These are phyloP conservation scores for Breynia disticha DNA, from an alignment of 441 rosid genomes.

Conservation along the genomic window DNA sequence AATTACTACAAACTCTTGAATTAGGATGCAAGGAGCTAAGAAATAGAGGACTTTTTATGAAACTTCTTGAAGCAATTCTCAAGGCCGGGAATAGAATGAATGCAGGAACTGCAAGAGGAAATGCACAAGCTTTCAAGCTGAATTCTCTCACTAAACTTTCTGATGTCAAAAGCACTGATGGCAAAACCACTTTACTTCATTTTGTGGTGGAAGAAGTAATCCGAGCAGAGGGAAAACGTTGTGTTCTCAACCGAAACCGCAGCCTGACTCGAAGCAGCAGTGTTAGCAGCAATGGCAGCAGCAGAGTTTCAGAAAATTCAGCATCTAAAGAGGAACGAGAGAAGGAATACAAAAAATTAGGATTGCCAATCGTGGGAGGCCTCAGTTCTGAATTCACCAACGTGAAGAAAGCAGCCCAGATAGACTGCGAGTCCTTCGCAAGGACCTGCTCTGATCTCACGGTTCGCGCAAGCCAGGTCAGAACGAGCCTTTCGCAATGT, in stretches of 20 bases:
- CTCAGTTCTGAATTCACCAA: conserved; percentile 58
- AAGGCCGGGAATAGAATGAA: conserved; percentile 97
- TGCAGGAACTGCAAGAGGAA: conserved; percentile 85
- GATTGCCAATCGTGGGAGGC: conserved; percentile 79
- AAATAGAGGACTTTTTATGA: conserved; percentile 63
- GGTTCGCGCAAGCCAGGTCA: conserved; percentile 37
- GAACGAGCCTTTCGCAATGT: conserved; percentile 25
- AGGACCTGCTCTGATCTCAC: conserved; percentile 43
- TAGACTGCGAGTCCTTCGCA: conserved; percentile 44
- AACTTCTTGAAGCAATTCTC: conserved; percentile 81
- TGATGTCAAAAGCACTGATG: conserved; percentile 71
- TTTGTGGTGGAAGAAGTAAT: conserved; percentile 81
- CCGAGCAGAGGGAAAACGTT: conserved; percentile 67
- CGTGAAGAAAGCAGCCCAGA: conserved; percentile 66
- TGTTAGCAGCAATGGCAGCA: conserved; percentile 21
- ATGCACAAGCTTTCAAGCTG: conserved; percentile 85
- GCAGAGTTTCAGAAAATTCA: conserved; percentile 11
- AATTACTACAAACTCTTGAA: conserved; percentile 43
- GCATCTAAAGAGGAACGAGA: conserved; percentile 43
- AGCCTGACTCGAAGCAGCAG: conserved; percentile 31
- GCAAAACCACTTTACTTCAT: conserved; percentile 79
- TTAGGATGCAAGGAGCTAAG: conserved; percentile 68
- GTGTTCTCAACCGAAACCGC: conserved; percentile 33
- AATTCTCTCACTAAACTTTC: conserved; percentile 65
- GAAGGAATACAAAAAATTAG: conserved; percentile 58